Base-by-base conservation (phyloP, 2,329 filamentous ascomycete genomes). In the Aspergillus sojae region DNA sequence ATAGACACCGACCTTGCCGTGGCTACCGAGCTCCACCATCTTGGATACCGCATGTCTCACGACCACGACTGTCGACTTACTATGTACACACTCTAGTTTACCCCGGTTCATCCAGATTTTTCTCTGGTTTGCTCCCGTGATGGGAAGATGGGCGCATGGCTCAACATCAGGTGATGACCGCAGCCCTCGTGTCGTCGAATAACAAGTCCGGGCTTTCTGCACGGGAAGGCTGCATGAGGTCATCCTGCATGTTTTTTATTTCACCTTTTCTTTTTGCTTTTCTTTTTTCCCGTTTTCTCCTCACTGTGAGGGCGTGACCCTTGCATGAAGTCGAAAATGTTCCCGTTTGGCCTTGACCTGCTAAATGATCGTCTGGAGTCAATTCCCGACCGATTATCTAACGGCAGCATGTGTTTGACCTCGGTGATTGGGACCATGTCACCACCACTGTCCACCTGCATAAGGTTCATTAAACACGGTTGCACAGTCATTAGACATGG, bases 171-270 rank as follows among this genome's bases (percentile, higher is more conserved):
- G 46, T 58, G 61, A 55, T 58, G 28, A 11, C 26, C 32, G 23
- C 60, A 32, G 48, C 45, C 55, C 55, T 57, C 60, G 59, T 61
- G 36, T 41, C 60, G 36, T 62, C 60, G 55, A 62, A 62, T 53
- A 50, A 50, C 34, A 23, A 59, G 46, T 45, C 30, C 52, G 5
- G 34, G 36, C 32, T 11, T 39, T 55, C 52, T 55, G 52, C 55
- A 53, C 32, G 21, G 30, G 10, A 21, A 26, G 16, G 9, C 23
- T 48, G n/a, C 55, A 58, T 62, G 61, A 62, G 46, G 61, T 62
- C 61, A 62, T 62, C 61, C 28, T 45, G 61, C 61, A 62, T 52
- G 21, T 54, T 36, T 23, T 1, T 34, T 7, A 34, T 23, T 23
- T 26, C 23, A 7, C n/a, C 2, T 34, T 34, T 36, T 26, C 14